A percentile compares a stretch with the other conserved stretches of the same genome.
phyloP scores from a whole-genome alignment of 2,329 filamentous ascomycete genomes.

The Diplodia scrobiculata region DNA sequence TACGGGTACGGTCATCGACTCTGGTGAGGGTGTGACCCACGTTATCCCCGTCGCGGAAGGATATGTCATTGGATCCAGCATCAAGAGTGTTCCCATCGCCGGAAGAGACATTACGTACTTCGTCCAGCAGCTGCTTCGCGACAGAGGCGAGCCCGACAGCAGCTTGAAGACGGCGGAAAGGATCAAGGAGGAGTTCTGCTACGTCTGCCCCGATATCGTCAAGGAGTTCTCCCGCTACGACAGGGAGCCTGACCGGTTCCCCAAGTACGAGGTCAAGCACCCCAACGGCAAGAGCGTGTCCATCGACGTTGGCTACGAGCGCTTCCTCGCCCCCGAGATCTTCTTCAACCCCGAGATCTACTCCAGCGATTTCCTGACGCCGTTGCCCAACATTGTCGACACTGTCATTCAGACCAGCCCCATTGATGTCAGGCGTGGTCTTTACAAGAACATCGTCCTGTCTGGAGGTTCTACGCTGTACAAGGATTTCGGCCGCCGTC shows the following conservation, averaged over 20 bases:
- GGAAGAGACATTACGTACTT: slow-evolving; percentile 99
- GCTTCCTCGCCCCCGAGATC: slow-evolving; percentile 96
- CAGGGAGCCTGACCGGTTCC: slow-evolving; percentile 82
- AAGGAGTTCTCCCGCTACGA: slow-evolving; percentile 97
- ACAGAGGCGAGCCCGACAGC: slow-evolving; percentile 94
- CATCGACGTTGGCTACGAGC: slow-evolving; percentile 95
- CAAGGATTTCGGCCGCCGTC: slow-evolving; percentile 93
- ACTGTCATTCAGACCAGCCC: slow-evolving; percentile 96
- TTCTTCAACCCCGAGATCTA: slow-evolving; percentile 99
- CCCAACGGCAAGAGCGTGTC: slow-evolving; percentile 80
- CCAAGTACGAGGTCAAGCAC: slow-evolving; percentile 83
- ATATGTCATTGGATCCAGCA: slow-evolving; percentile 97
- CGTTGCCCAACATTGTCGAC: slow-evolving; percentile 90
- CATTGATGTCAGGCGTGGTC: slow-evolving; percentile 91
- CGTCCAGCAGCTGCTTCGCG: slow-evolving; percentile 91
- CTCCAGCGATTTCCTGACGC: slow-evolving; percentile 96
- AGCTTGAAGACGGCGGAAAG: slow-evolving; percentile 96
- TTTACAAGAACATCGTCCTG: slow-evolving; percentile 99
- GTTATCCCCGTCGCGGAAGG: slow-evolving; percentile 98
- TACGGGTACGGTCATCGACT: slow-evolving; percentile 97
- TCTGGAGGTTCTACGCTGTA: slow-evolving; percentile 96
- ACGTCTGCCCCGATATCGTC: slow-evolving; percentile 97
- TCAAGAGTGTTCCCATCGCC: slow-evolving; percentile 98
- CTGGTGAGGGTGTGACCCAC: slow-evolving; percentile 97
- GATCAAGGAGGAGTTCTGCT: slow-evolving; percentile 99